Percentiles rank a stretch among this genome's conserved stretches.
phyloP scores from a whole-genome alignment of 164 flowering plant genomes.

The Stephania japonica region DNA sequence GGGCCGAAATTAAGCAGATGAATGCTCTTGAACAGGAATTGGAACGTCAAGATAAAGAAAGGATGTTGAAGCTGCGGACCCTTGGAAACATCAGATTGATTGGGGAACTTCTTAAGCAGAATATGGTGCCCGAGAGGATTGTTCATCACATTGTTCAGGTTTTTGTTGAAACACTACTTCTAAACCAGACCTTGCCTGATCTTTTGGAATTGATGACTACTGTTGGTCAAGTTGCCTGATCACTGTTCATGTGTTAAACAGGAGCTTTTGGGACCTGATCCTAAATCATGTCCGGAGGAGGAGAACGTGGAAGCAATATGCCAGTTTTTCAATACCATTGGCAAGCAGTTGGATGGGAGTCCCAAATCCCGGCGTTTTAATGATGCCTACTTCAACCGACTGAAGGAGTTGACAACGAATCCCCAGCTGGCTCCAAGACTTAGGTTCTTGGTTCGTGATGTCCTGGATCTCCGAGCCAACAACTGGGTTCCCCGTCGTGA shows the following conservation, averaged over 20 bases:
- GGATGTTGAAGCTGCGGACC: slow-evolving; percentile 76
- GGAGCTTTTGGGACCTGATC: slow-evolving; percentile 81
- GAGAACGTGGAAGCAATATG: slow-evolving; percentile 98
- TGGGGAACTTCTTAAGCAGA: slow-evolving; percentile 94
- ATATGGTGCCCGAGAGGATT: slow-evolving; percentile 90
- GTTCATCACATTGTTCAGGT: slow-evolving; percentile 97
- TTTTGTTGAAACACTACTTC: not conserved
- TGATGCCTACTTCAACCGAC: slow-evolving; percentile 62
- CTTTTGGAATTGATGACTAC: not conserved
- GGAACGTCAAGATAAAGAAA: slow-evolving; percentile 84
- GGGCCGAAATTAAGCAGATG: slow-evolving; percentile 79
- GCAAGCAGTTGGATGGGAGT: slow-evolving; percentile 93
- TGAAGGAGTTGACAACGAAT: slow-evolving; percentile 63
- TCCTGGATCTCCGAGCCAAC: slow-evolving; percentile 72
- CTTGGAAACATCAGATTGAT: slow-evolving; percentile 91
- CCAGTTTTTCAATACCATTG: slow-evolving; percentile 85
- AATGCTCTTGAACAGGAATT: slow-evolving; percentile 80
- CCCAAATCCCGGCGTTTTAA: slow-evolving; percentile 66
- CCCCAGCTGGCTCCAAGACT: slow-evolving; percentile 67
- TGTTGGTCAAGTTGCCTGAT: slow-evolving; percentile 4
- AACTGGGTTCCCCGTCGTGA: slow-evolving; percentile 92
- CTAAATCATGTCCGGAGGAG: slow-evolving; percentile 70
- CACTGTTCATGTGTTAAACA: slow-evolving; percentile 20
- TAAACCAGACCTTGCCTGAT: not conserved
- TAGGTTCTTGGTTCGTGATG: slow-evolving; percentile 79